Evolutionary conservation across 805 yeast species (phyloP), one percentile per base, ranked within the genome.

Genomic region (Candida pseudoglaebosa): DNA sequence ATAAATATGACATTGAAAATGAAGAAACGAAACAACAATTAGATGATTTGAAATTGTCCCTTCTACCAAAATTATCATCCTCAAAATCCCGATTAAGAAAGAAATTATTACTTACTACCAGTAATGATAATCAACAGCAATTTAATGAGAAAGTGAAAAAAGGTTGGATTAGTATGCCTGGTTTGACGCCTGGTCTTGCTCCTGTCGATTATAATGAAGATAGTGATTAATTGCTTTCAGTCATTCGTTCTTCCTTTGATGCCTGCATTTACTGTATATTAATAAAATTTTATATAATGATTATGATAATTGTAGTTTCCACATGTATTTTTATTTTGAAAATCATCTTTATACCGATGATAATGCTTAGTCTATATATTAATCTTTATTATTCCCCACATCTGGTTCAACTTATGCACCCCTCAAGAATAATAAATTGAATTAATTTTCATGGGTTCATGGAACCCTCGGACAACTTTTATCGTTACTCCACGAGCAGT

Each of bases 161-260:
- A 36, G 78, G 78, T 15, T 49, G 55, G 26, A 59, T 72, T 45
- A 58, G 75, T 3, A 61, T 63, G 44, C 75, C 85, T 29, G 91
- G 93, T 19, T 67, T 85, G 39, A 85, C 95, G 0, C 95, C 93
- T 1, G 95, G 95, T 45, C 71, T 85, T 59, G 95, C 93, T 1
- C 93, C 93, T 22, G 89, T 85, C 17, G 90, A 80, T 24, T 73
- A 76, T 32, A 82, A 78, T 47, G 80, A 77, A 5, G 63, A 57
- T 31, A 53, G 54, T 4, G 56, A 53, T 17, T 46, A 41, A 28
- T 20, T n/a, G n/a, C n/a, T n/a, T n/a, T n/a, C n/a, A n/a, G n/a
- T n/a, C n/a, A n/a, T n/a, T n/a, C n/a, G n/a, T n/a, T n/a, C n/a
- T n/a, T n/a, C n/a, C n/a, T n/a, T n/a, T n/a, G n/a, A n/a, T n/a